These are phyloP conservation scores for Stachybotrys chlorohalonatus DNA, from an alignment of 2,329 filamentous ascomycete genomes.

Conservation along the genomic window DNA sequence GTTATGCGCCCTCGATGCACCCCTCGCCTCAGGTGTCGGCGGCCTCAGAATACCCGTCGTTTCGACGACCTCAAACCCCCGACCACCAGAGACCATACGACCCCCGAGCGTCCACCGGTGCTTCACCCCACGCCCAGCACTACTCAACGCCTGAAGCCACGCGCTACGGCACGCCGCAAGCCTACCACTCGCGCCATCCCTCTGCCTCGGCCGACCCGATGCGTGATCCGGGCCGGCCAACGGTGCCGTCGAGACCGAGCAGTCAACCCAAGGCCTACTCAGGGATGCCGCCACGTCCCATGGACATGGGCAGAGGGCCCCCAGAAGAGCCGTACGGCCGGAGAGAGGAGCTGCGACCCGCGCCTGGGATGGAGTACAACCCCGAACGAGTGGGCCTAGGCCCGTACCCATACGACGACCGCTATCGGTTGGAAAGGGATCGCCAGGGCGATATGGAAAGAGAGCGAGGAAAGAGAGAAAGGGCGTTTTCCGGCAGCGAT, in stretches of 20 bases:
- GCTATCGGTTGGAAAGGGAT: conserved; percentile 40
- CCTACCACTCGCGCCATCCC: conserved; percentile 41
- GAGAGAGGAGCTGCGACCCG: conserved; percentile 36
- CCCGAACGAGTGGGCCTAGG: conserved; percentile 39
- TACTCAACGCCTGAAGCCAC: conserved; percentile 46
- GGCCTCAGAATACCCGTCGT: conserved; percentile 50
- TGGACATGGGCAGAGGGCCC: conserved; percentile 35
- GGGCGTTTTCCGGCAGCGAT: conserved; percentile 41
- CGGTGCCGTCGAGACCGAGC: conserved; percentile 36
- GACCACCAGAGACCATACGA: conserved; percentile 53
- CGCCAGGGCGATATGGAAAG: conserved; percentile 34
- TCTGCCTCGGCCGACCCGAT: conserved; percentile 37
- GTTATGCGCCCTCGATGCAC: conserved; percentile 39
- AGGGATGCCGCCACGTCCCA: conserved; percentile 32
- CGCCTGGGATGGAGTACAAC: conserved; percentile 39
- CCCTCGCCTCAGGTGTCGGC: conserved; percentile 48
- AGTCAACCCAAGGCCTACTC: conserved; percentile 43
- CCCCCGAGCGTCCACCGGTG: conserved; percentile 32
- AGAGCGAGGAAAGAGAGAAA: conserved; percentile 33
- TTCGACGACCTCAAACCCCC: conserved; percentile 63
- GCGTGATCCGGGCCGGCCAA: conserved; percentile 27
- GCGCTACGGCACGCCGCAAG: conserved; percentile 50
- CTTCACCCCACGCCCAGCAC: conserved; percentile 41
- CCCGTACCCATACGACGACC: conserved; percentile 40
- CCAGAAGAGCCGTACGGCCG: conserved; percentile 36